Conservation (phyloP, 1,284 basidiomycete species). For the Moesziomyces sp. region DNA sequence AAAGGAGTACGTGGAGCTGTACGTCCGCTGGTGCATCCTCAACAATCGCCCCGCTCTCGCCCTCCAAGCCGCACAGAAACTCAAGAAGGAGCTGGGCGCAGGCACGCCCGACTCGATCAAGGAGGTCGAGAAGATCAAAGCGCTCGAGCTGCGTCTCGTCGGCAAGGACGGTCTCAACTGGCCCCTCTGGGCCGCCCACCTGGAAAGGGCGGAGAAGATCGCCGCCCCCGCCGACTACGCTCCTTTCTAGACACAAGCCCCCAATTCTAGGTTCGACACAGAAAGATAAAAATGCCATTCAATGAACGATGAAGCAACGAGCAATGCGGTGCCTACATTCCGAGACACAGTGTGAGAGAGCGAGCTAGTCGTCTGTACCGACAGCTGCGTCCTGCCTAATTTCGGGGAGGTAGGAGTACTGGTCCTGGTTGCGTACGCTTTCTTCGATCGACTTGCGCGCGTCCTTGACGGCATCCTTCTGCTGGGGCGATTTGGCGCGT, state of each 20-base stretch:
- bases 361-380: slow-evolving; percentile 40
- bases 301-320: not conserved
- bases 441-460: slow-evolving; percentile 36
- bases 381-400: slow-evolving; percentile 48
- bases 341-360: not conserved
- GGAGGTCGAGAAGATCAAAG: slow-evolving; percentile 53
- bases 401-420: slow-evolving; percentile 52
- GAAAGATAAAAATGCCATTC: not conserved
- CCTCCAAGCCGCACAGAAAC: slow-evolving; percentile 53
- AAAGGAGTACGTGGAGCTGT: slow-evolving; percentile 56
- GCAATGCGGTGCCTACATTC: no score
- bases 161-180: slow-evolving; percentile 43
- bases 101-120: slow-evolving; percentile 48
- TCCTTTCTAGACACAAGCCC: slow-evolving; percentile 19
- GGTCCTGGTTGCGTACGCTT: slow-evolving; percentile 36
- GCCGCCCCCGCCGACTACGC: slow-evolving; percentile 30
- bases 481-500: slow-evolving; percentile 7
- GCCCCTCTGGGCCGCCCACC: slow-evolving; percentile 43
- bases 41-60: slow-evolving; percentile 58
- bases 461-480: slow-evolving; percentile 25
- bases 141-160: slow-evolving; percentile 48
- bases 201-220: slow-evolving; percentile 27
- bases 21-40: slow-evolving; percentile 55
- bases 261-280: not conserved
- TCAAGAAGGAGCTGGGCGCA: slow-evolving; percentile 60